phyloP scores from a whole-genome alignment of 2,329 filamentous ascomycete genomes.

The Arthrobotrys musiformis region DNA sequence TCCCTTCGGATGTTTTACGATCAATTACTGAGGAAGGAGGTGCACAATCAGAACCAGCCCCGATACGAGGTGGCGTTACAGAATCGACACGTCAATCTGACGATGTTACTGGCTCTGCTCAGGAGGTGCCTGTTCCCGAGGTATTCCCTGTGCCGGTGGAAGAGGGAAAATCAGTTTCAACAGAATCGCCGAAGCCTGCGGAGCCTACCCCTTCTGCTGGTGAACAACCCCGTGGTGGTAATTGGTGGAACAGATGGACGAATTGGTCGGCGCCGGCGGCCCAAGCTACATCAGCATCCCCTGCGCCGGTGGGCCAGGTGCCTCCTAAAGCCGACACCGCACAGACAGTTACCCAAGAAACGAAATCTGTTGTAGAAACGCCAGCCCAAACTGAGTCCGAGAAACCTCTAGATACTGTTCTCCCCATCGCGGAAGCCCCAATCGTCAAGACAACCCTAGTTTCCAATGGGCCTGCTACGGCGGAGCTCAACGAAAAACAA shows the following conservation, averaged over 20 bases:
- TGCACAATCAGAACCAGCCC: background rate
- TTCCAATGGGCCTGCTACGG: background rate
- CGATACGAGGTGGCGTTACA: background rate
- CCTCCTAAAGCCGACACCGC: background rate
- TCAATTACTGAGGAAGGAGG: background rate
- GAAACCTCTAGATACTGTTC: background rate
- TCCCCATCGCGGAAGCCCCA: background rate
- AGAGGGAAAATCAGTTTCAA: background rate
- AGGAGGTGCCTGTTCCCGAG: background rate
- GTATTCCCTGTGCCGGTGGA: background rate
- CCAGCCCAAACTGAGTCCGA: background rate
- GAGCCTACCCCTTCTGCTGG: background rate
- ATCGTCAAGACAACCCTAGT: background rate
- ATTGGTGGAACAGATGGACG: slow-evolving; percentile 52
- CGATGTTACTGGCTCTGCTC: background rate
- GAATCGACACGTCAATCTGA: background rate
- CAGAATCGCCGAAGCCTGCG: background rate
- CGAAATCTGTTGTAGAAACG: background rate
- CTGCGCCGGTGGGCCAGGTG: background rate
- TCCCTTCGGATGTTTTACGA: background rate
- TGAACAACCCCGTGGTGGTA: background rate
- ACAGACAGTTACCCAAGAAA: background rate
- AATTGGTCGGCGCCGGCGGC: slow-evolving; percentile 23
- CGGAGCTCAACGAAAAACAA: slow-evolving; percentile 8
- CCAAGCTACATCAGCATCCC: background rate